These are phyloP conservation scores for Hura crepitans DNA, from an alignment of 441 rosid species.

Conservation along the genomic window DNA sequence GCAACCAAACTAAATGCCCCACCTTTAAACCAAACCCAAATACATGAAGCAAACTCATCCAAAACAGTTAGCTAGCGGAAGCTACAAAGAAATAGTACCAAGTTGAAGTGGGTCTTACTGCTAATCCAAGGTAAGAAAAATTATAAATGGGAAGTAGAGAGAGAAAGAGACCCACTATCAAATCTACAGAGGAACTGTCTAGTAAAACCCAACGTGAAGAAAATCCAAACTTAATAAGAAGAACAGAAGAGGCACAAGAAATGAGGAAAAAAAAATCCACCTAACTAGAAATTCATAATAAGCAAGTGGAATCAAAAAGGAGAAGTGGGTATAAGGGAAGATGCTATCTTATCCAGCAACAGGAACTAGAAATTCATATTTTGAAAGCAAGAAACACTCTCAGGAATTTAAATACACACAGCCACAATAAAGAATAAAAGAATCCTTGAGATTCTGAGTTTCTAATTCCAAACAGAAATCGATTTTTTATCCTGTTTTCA, in stretches of 20 bases:
- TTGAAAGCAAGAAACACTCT: slow-evolving; percentile 25
- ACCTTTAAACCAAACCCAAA: slow-evolving; percentile 67
- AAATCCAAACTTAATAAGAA: slow-evolving; percentile 29
- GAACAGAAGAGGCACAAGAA: slow-evolving; percentile 9
- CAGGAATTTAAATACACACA: slow-evolving; percentile 24
- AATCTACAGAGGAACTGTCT: slow-evolving; percentile 42
- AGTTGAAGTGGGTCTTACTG: slow-evolving; percentile 31
- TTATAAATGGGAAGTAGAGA: slow-evolving; percentile 8
- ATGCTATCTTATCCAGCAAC: slow-evolving; percentile 47
- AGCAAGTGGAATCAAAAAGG: slow-evolving; percentile 27
- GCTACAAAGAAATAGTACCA: slow-evolving; percentile 32
- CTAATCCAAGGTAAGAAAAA: slow-evolving; percentile 27
- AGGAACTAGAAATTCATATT: slow-evolving; percentile 28
- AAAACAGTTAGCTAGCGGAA: slow-evolving; percentile 39
- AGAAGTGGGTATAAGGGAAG: slow-evolving; percentile 20
- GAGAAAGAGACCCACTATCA: slow-evolving; percentile 41
- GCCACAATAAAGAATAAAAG: slow-evolving; percentile 38
- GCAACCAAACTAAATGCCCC: slow-evolving; percentile 74
- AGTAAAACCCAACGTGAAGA: slow-evolving; percentile 39
- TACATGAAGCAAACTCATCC: slow-evolving; percentile 75
- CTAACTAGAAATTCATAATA: slow-evolving; percentile 28
- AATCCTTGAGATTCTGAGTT: slow-evolving; percentile 40
- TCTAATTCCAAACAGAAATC: slow-evolving; percentile 38
- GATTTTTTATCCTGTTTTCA: slow-evolving; percentile 26
- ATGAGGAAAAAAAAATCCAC: slow-evolving; percentile 14